Base-by-base conservation (phyloP, 768 basidiomycete genomes). In the Kwoniella mangroviensis region DNA sequence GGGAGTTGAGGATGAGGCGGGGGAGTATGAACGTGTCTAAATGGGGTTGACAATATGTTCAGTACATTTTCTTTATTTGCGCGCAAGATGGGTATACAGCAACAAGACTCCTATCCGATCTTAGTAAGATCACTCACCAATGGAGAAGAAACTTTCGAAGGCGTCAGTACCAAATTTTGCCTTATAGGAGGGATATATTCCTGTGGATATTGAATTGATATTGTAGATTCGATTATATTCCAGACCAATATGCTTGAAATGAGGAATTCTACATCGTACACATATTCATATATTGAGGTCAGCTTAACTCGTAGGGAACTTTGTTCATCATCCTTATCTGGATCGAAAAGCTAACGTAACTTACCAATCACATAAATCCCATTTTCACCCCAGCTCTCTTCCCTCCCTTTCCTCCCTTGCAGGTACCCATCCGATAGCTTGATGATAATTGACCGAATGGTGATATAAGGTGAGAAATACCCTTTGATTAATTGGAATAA, bases 381-480 rank as follows among this genome's bases (percentile, higher is more conserved):
- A 28, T 26, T 56, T n/a, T 57, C 57, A 5, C 55, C 68, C 19
- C 49, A 71, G 58, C 73, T 67, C 22, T 21, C 52, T 45, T 74
- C 61, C 26, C 68, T 69, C 26, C 65, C 64, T 28, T 28, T 63
- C 10, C 65, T 42, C 55, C 69, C 51, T 67, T 49, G 56, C 52
- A 72, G 6, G 42, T 42, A 60, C 26, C 64, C 68, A 65, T 77
- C 74, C 13, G 24, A 45, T 5, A 74, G 22, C 66, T 65, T 71
- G 10, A 75, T 59, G 2, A 75, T 22, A 2, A 70, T 69, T 13
- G 73, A 41, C 21, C 72, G 22, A 10, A 80, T 15, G 7, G 74
- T 57, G 19, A 59, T 49, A 45, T 76, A 80, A 10, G 79, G 76
- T 40, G 79, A 69, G 64, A 80, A 76, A 40, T 70, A 41, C 11